These are phyloP conservation scores for Allomyces javanicus DNA, from an alignment of 192 early-diverging fungal species.

Conservation along the genomic window DNA sequence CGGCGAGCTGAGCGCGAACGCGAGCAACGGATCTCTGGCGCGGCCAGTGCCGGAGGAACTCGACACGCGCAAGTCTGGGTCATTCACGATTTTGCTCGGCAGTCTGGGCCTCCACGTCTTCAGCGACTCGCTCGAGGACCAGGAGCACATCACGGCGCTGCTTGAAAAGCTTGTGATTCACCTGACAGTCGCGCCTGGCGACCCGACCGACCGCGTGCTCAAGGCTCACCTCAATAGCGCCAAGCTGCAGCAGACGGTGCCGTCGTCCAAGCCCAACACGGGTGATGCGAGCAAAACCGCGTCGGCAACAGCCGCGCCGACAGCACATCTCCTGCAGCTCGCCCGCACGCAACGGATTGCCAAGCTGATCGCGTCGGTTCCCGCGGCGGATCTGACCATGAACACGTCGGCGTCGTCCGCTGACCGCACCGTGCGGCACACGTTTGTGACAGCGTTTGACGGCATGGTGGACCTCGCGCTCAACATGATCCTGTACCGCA, in stretches of 20 bases:
- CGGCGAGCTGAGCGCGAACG: too few species aligned
- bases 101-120: not conserved
- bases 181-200: not conserved
- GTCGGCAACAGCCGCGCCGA: too few species aligned
- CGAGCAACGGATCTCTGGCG: too few species aligned
- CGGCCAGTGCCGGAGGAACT: too few species aligned
- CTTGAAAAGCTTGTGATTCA: not conserved
- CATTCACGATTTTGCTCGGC: too few species aligned
- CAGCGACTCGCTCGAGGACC: not conserved
- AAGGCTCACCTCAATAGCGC: not conserved
- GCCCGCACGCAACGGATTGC: not conserved
- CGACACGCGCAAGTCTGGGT: too few species aligned
- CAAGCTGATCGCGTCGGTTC: conserved; percentile 19
- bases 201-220: not conserved
- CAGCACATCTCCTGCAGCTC: too few species aligned
- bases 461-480: conserved; percentile 22
- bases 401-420: conserved; percentile 8
- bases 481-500: conserved; percentile 21
- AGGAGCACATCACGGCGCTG: not conserved
- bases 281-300: not conserved
- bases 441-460: conserved; percentile 15
- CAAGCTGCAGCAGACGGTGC: not conserved
- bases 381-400: conserved; percentile 19
- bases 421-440: conserved; percentile 10
- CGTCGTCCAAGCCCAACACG: not conserved